These are phyloP conservation scores for Fusarium lateritium DNA, from an alignment of 2,329 filamentous ascomycete genomes.

Conservation along the genomic window DNA sequence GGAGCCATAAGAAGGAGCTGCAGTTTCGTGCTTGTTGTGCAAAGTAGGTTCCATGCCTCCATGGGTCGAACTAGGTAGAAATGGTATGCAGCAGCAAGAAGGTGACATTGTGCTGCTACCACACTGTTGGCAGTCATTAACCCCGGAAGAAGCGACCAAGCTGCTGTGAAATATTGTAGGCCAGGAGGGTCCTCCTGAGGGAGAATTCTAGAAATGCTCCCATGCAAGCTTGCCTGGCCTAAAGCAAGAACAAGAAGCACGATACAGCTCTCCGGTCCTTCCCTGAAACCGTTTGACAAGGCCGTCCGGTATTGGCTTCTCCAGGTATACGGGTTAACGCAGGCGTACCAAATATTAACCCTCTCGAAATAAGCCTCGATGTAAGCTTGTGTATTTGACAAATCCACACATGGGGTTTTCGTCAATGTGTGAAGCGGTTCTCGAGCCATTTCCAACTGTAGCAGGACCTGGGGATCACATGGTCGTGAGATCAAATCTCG, in stretches of 20 bases:
- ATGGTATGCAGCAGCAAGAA: constrained; percentile 84
- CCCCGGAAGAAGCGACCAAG: constrained; percentile 82
- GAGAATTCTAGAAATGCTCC: constrained; percentile 81
- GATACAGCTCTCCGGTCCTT: constrained; percentile 86
- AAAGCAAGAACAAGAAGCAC: constrained; percentile 84
- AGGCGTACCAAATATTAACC: constrained; percentile 89
- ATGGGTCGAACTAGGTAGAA: constrained; percentile 87
- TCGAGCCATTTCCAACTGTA: constrained; percentile 85
- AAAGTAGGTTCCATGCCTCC: constrained; percentile 86
- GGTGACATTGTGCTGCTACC: constrained; percentile 83
- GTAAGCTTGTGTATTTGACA: constrained; percentile 81
- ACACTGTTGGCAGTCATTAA: constrained; percentile 87
- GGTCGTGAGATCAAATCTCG: constrained; percentile 81
- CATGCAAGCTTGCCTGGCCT: constrained; percentile 81
- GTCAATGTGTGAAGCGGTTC: constrained; percentile 79
- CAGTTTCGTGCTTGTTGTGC: constrained; percentile 84
- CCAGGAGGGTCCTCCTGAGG: constrained; percentile 80
- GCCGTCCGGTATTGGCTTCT: constrained; percentile 81
- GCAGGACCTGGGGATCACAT: constrained; percentile 84
- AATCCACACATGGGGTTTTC: constrained; percentile 76
- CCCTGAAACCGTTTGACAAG: constrained; percentile 80
- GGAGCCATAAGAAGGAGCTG: constrained; percentile 83
- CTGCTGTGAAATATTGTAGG: constrained; percentile 83
- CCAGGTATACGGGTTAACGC: constrained; percentile 88
- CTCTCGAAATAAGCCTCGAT: constrained; percentile 85